Evolutionary conservation across 1,139 yeast genomes (phyloP), one percentile per base, ranked within the genome.

Genomic region (Candida smagusa): DNA sequence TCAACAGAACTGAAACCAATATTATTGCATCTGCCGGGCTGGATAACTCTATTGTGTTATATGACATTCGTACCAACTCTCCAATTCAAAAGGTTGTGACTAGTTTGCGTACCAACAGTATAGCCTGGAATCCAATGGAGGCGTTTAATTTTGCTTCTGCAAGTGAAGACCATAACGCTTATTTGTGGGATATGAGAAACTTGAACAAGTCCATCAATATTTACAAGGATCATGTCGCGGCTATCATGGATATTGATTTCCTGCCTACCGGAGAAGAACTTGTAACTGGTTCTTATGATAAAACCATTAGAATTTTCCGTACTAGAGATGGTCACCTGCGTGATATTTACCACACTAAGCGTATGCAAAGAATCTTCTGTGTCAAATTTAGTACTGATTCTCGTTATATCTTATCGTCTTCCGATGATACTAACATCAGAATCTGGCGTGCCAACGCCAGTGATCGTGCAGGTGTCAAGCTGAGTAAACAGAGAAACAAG

Each of bases 51-150:
- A 74, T 92, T 39, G 92, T 92, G 2, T 67, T 94, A 34, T 92
- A 94, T 60, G 99, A 94, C 61, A 72, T 88, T 38, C 78, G 98
- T 52, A 88, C 97, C n/a, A 81, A 85, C 52, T 76, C 95, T 2
- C 96, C 98, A 9, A 80, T 94, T 2, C 97, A 94, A 58, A 90
- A 89, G 59, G 79, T 92, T 43, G 86, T 84, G 32, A 87, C 95
- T 22, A 70, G 79, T 22, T 71, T 92, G 74, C 75, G 95, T 53
- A 86, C 94, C 19, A 94, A 94, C 60, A 75, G 94, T 32, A 72
- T 94, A 24, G 75, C 90, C 39, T 94, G 97, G 97, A 92, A 94
- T 61, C 99, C 99, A 4, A 87, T 92, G 85, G 97, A 92, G 62
- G 96, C 98, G 1, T 92, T 80, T 65, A 81, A 84, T 55, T 90